Evolutionary conservation across 164 flowering plant genomes (phyloP).

Genomic region (Aristolochia californica): DNA sequence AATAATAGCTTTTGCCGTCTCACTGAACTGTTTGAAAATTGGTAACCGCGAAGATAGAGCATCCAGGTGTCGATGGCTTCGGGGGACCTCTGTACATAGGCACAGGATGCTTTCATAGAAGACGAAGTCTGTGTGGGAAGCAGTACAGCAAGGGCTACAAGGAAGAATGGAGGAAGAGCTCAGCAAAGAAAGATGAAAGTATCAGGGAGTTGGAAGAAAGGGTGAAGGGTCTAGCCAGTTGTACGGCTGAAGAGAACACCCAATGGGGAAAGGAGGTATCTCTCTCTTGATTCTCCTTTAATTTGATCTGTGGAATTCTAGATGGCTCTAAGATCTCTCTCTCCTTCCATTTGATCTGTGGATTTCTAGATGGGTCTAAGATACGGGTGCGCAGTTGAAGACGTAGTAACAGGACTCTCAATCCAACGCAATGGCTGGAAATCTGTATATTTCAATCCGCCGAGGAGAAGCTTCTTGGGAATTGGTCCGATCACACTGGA

Average conservation of each 20-base stretch:
- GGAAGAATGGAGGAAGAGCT: conserved; percentile 6
- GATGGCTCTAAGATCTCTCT: too few species aligned
- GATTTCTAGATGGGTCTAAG: conserved; percentile 25
- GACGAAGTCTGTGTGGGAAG: conserved; percentile 22
- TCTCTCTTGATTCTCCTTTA: conserved; percentile 5
- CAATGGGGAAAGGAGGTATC: conserved; percentile 36
- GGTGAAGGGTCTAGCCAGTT: conserved; percentile 21
- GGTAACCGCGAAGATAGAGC: conserved; percentile 11
- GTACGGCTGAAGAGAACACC: conserved; percentile 22
- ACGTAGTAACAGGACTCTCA: conserved; percentile 28
- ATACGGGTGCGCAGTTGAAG: conserved; percentile 29
- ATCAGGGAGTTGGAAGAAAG: conserved; percentile 14
- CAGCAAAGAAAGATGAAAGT: conserved; percentile 5
- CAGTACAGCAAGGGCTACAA: conserved; percentile 10
- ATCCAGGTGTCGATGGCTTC: conserved; percentile 18
- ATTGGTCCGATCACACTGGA: conserved; percentile 16
- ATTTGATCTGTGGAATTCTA: neutral
- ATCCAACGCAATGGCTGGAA: conserved; percentile 34
- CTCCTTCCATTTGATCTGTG: neutral
- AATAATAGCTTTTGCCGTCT: too few species aligned
- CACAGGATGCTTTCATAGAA: conserved; percentile 33
- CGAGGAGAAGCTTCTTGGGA: conserved; percentile 16
- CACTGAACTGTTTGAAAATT: too few species aligned
- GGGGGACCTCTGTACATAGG: conserved; percentile 29
- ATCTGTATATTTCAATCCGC: conserved; percentile 21